These are phyloP conservation scores for Dovyalis caffra DNA, from an alignment of 345 rosid genomes.

Conservation along the genomic window DNA sequence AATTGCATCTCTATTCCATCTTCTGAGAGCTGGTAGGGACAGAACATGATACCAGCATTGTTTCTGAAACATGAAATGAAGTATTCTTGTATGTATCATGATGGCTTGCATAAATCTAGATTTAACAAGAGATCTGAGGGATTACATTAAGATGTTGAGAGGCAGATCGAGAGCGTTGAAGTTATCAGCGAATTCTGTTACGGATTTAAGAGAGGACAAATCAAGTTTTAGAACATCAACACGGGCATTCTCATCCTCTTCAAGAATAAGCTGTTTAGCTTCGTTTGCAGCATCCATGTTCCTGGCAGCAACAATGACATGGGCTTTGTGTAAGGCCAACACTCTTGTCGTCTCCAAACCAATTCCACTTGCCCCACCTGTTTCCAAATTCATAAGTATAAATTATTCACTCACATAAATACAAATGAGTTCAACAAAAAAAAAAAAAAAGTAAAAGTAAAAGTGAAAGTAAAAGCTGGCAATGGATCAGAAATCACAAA, in stretches of 20 bases:
- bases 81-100: background rate
- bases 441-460: too few relatives aligned
- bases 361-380: slow-evolving; percentile 94
- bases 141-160: slow-evolving; percentile 74
- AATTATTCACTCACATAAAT: background rate
- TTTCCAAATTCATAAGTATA: background rate
- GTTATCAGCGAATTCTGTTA: slow-evolving; percentile 42
- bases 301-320: slow-evolving; percentile 74
- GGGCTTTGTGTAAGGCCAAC: slow-evolving; percentile 61
- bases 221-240: slow-evolving; percentile 58
- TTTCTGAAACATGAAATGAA: slow-evolving; percentile 45
- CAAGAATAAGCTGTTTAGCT: slow-evolving; percentile 50
- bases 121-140: background rate
- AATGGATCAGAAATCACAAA: background rate
- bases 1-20: slow-evolving; percentile 79
- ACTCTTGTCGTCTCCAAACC: slow-evolving; percentile 92
- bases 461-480: too few relatives aligned
- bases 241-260: slow-evolving; percentile 37
- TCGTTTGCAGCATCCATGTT: slow-evolving; percentile 69
- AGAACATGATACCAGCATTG: slow-evolving; percentile 89
- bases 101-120: background rate
- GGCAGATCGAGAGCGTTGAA: slow-evolving; percentile 61
- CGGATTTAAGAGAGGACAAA: slow-evolving; percentile 57
- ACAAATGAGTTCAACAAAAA: too few relatives aligned
- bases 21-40: slow-evolving; percentile 69